phyloP scores from a whole-genome alignment of 2,329 filamentous ascomycete genomes.

The Hortaea sp. region DNA sequence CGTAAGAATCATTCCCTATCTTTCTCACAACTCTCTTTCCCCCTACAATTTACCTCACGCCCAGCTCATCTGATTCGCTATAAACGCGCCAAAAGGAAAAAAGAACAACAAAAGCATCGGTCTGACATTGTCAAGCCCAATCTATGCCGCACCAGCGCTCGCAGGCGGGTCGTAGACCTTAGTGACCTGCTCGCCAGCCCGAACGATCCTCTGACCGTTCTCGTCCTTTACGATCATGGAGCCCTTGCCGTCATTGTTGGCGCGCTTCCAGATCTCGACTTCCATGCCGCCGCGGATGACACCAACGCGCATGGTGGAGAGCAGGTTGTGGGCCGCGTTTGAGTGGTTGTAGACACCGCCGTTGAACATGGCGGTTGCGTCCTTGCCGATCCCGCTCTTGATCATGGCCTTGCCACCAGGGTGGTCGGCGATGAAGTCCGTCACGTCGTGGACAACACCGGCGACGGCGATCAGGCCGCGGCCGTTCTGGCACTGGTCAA shows the following conservation, averaged over 20 bases:
- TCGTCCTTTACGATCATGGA: slow-evolving; percentile 71
- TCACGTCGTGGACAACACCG: slow-evolving; percentile 77
- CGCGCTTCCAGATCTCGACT: slow-evolving; percentile 87
- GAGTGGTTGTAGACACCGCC: slow-evolving; percentile 83
- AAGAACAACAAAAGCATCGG: too few species aligned
- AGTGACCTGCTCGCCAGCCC: slow-evolving; percentile 77
- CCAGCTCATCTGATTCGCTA: too few species aligned
- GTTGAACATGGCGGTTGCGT: slow-evolving; percentile 85
- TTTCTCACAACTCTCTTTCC: too few species aligned
- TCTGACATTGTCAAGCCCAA: too few species aligned
- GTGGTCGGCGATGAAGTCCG: slow-evolving; percentile 77
- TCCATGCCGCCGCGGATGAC: slow-evolving; percentile 80
- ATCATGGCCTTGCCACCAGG: slow-evolving; percentile 87
- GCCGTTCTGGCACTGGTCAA: slow-evolving; percentile 66
- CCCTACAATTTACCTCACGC: too few species aligned
- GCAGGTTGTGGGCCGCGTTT: slow-evolving; percentile 79
- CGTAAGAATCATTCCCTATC: too few species aligned
- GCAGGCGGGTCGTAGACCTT: slow-evolving; percentile 69
- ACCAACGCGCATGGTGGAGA: slow-evolving; percentile 80
- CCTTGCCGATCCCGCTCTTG: slow-evolving; percentile 71
- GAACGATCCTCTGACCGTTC: slow-evolving; percentile 69
- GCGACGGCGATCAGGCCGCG: slow-evolving; percentile 68
- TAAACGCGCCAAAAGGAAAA: too few species aligned
- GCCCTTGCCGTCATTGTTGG: slow-evolving; percentile 76
- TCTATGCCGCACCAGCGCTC: slow-evolving; percentile 70